Evolutionary conservation across 2,329 filamentous ascomycete genomes (phyloP).

Genomic region (Phialemonium atrogriseum): DNA sequence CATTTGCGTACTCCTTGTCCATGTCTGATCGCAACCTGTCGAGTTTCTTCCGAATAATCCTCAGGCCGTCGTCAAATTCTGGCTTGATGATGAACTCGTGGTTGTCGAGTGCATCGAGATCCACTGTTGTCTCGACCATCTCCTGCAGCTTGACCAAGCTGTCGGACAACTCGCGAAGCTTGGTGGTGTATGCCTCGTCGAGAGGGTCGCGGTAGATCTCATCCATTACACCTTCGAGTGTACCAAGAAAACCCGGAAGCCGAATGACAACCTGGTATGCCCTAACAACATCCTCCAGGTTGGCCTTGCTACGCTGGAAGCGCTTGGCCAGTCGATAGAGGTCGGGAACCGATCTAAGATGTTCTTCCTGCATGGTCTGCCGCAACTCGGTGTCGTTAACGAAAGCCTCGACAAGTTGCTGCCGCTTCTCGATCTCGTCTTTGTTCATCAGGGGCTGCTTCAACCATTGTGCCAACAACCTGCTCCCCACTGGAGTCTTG

Average conservation of each 20-base stretch:
- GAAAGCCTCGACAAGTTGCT: constrained; percentile 93
- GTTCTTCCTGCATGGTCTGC: constrained; percentile 95
- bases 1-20: constrained; percentile 68
- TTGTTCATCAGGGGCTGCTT: constrained; percentile 96
- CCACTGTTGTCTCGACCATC: constrained; percentile 98
- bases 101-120: constrained; percentile 88
- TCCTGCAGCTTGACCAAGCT: constrained; percentile 82
- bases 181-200: constrained; percentile 78
- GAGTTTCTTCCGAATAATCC: constrained; percentile 83
- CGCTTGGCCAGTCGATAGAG: constrained; percentile 89
- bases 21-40: constrained; percentile 79
- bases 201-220: constrained; percentile 84
- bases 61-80: constrained; percentile 85
- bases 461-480: constrained; percentile 88
- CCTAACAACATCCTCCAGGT: constrained; percentile 88
- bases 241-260: constrained; percentile 80
- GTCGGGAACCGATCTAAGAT: constrained; percentile 86
- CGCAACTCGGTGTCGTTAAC: constrained; percentile 85
- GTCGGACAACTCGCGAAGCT: constrained; percentile 67
- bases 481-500: constrained; percentile 89
- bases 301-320: constrained; percentile 86
- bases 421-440: constrained; percentile 78
- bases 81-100: constrained; percentile 99
- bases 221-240: constrained; percentile 90
- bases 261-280: constrained; percentile 93